A percentile compares a stretch with the other conserved stretches of the same genome.
Evolutionary conservation across 257 asterid species (phyloP).

Genomic region (Jasminum sambac): DNA sequence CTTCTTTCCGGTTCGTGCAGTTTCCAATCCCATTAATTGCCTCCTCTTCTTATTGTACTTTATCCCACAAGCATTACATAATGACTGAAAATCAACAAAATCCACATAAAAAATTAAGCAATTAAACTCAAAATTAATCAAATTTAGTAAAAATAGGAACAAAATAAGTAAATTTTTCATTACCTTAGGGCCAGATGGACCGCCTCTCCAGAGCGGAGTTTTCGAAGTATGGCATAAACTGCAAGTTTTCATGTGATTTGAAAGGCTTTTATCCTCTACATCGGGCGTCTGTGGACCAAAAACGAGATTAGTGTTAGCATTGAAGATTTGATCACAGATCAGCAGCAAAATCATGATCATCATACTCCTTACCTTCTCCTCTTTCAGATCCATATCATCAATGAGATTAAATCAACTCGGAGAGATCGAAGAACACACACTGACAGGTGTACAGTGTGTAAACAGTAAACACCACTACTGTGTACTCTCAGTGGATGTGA

Average conservation of each 20-base stretch:
- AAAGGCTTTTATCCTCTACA: constrained; percentile 30
- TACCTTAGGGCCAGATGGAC: constrained; percentile 96
- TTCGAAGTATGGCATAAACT: constrained; percentile 70
- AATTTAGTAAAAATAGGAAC: no score
- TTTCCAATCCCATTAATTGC: constrained; percentile 60
- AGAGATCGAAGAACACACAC: not conserved
- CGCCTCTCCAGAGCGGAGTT: constrained; percentile 97
- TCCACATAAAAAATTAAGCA: not conserved
- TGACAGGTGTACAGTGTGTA: not conserved
- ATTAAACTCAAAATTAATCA: not conserved
- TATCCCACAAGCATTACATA: constrained; percentile 94
- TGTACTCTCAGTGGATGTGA: not conserved
- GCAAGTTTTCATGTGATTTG: constrained; percentile 53
- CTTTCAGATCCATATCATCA: constrained; percentile 79
- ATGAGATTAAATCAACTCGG: constrained; percentile 1
- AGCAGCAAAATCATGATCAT: constrained; percentile 2
- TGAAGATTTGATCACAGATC: constrained; percentile 9
- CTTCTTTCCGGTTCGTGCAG: constrained; percentile 38
- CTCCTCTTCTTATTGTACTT: constrained; percentile 84
- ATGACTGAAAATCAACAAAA: constrained; percentile 45
- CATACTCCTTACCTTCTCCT: constrained; percentile 49
- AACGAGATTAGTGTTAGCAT: not conserved
- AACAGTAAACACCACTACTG: not conserved
- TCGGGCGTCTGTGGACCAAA: constrained; percentile 47
- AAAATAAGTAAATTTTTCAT: not conserved